Conservation (phyloP, 2,329 filamentous ascomycete genomes). For the Talaromyces sp. region DNA sequence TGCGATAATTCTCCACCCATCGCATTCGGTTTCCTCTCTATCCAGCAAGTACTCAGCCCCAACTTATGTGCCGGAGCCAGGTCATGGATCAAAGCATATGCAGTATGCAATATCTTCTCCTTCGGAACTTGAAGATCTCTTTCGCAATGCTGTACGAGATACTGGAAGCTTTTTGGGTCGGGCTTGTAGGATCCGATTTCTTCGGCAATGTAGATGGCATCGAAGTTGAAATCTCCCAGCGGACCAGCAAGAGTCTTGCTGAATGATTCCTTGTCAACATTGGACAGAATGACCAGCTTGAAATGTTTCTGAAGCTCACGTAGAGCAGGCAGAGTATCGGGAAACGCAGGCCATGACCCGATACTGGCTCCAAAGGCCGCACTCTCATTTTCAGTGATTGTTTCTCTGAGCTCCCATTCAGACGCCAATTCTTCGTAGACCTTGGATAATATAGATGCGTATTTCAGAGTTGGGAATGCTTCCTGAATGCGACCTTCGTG, state of each 20-base stretch:
- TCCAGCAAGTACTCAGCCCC: constrained; percentile 9
- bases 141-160: constrained; percentile 7
- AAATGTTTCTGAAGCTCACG: constrained; percentile 10
- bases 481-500: constrained; percentile 8
- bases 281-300: constrained; percentile 12
- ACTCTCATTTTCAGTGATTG: neutral
- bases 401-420: constrained; percentile 9
- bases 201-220: constrained; percentile 11
- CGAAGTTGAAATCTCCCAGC: constrained; percentile 9
- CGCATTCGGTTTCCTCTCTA: constrained; percentile 8
- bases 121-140: constrained; percentile 4
- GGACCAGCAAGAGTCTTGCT: constrained; percentile 9
- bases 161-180: constrained; percentile 2
- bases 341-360: constrained; percentile 7
- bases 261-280: constrained; percentile 10
- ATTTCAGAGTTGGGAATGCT: constrained; percentile 11
- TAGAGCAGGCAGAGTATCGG: constrained; percentile 12
- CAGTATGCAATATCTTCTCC: constrained; percentile 11
- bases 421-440: constrained; percentile 10
- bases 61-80: constrained; percentile 2
- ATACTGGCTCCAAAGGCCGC: constrained; percentile 13
- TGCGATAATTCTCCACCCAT: constrained; percentile 5
- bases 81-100: constrained; percentile 10
- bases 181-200: constrained; percentile 14
- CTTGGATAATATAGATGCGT: constrained; percentile 11